Evolutionary conservation across 2,329 filamentous ascomycete species (phyloP), one percentile per base, ranked within the genome.

Genomic region (Cryphonectria japonica): DNA sequence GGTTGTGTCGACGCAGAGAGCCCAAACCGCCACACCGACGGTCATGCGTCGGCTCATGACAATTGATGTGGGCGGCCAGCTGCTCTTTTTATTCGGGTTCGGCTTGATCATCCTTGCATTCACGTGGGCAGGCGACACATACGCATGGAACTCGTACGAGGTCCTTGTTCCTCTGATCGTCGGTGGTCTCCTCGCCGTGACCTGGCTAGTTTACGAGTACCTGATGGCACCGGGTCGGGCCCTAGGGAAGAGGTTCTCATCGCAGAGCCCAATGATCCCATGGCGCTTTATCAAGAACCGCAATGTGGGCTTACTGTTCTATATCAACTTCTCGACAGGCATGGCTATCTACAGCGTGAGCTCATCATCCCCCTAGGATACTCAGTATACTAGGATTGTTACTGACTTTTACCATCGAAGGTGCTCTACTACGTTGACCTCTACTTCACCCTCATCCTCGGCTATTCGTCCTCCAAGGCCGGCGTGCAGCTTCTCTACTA

Each of bases 391-490:
- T 16, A 11, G 32, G 14, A 57, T 60, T 19, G 59, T 54, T 19
- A 46, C 54, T 65, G n/a, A 59, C 34, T 83, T 3, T 43, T 63
- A 2, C 32, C 34, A 14, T 41, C 9, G 16, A 3, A 70, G 69
- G 69, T 71, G 3, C 65, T 92, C 73, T 93, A 92, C 78, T 93
- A 92, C 75, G 87, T 91, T 73, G 88, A 87, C n/a, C 85, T 92
- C 32, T 93, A 92, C 78, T 92, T 92, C 77, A 87, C 87, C 3
- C 80, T 91, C n/a, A 89, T 92, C 3, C 81, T 88, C 78, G 84
- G 82, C 13, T 87, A 87, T 72, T 77, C 73, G 73, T 34, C 83
- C 81, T 32, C 85, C 32, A 76, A 86, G 66, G 84, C 88, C 1
- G 89, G 88, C 8, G 76, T 85, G 0, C 85, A 89, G 72, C 81